A percentile compares a stretch with the other conserved stretches of the same genome.
These are phyloP conservation scores for Penium margaritaceum DNA, from an alignment of 139 green algal genomes.

Conservation along the genomic window DNA sequence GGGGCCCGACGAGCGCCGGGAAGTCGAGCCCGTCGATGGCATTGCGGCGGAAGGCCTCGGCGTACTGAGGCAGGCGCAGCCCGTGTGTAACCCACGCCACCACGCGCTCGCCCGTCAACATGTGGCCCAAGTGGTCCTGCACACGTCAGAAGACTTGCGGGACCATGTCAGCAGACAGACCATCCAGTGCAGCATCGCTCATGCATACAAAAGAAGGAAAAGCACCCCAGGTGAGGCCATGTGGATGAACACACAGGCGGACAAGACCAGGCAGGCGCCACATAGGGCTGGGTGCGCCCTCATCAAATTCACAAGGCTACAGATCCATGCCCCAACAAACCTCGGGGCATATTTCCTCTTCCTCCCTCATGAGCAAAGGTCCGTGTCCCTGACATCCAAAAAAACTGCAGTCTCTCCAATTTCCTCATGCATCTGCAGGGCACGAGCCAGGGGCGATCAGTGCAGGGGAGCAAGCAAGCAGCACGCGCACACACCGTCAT, in stretches of 20 bases:
- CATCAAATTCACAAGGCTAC: not conserved
- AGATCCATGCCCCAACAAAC: not conserved
- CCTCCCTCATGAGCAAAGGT: no score
- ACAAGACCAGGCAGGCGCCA: not conserved
- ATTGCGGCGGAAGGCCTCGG: constrained; percentile 30
- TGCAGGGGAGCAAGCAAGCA: not conserved
- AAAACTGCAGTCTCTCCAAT: not conserved
- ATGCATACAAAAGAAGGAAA: not conserved
- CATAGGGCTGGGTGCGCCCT: not conserved
- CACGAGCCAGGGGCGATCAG: not conserved
- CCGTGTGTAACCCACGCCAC: constrained; percentile 43
- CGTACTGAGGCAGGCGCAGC: constrained; percentile 40
- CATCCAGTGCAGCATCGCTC: not conserved
- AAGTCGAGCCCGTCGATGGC: constrained; percentile 42
- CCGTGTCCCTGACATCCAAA: not conserved
- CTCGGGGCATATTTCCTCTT: no score
- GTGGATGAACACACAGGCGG: not conserved
- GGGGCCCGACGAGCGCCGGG: constrained; percentile 17
- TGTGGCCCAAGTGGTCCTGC: constrained; percentile 35
- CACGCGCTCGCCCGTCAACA: constrained; percentile 37
- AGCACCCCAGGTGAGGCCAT: not conserved
- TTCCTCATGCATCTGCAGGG: not conserved
- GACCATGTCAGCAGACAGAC: not conserved
- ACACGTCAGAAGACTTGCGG: no score
- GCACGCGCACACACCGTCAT: not conserved